phyloP scores from a whole-genome alignment of 1,284 basidiomycete genomes.

The Sporisorium iseilematis-ciliati region DNA sequence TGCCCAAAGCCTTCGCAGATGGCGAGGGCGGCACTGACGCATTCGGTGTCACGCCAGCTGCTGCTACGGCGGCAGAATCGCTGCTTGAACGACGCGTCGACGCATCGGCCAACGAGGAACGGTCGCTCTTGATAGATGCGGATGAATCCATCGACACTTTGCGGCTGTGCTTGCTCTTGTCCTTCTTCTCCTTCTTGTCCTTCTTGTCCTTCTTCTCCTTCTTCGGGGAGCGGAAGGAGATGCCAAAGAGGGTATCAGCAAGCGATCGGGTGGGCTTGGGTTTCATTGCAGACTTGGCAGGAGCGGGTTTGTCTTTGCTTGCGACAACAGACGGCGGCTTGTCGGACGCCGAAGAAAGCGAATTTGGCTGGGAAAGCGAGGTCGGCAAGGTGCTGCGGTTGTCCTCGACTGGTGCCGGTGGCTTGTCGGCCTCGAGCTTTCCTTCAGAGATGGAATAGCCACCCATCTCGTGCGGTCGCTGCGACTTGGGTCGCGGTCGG shows the following conservation, averaged over 20 bases:
- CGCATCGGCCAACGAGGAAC: constrained; percentile 20
- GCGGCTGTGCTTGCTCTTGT: constrained; percentile 45
- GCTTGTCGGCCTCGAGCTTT: constrained; percentile 36
- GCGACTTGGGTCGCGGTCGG: constrained; percentile 44
- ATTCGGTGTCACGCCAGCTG: not conserved
- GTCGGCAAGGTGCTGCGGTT: constrained; percentile 49
- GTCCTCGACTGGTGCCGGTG: constrained; percentile 31
- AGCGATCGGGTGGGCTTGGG: constrained; percentile 48
- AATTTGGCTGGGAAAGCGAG: constrained; percentile 28
- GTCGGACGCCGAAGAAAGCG: constrained; percentile 6
- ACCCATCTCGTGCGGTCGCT: constrained; percentile 49
- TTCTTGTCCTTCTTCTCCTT: constrained; percentile 50
- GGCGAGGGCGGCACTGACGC: constrained; percentile 20
- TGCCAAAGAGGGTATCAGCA: constrained; percentile 63
- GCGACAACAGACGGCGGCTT: constrained; percentile 10
- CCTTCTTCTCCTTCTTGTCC: constrained; percentile 46
- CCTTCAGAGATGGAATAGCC: constrained; percentile 52
- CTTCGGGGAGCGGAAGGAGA: constrained; percentile 41
- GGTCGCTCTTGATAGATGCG: constrained; percentile 31
- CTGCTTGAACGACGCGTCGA: constrained; percentile 17
- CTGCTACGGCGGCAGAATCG: constrained; percentile 4
- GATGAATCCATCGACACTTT: constrained; percentile 37
- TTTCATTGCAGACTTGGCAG: constrained; percentile 58
- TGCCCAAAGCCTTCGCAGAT: constrained; percentile 36
- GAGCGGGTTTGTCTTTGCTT: constrained; percentile 56